Evolutionary conservation across 2,329 filamentous ascomycete species (phyloP).

Genomic region (Laburnicola sp.): DNA sequence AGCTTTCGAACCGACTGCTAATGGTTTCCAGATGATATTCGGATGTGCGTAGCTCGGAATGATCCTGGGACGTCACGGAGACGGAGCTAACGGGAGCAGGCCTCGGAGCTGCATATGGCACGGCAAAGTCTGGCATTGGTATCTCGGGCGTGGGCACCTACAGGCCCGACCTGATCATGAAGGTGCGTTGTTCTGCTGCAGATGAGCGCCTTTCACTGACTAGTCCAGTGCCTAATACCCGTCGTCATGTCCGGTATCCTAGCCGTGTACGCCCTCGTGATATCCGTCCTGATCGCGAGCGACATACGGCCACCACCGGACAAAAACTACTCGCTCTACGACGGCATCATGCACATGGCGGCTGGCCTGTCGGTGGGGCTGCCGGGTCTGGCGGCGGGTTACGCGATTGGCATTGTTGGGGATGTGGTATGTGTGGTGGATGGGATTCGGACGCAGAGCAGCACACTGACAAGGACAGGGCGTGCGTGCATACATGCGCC

Average conservation of each 20-base stretch:
- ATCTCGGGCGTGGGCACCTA: constrained; percentile 85
- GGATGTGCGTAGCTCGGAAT: constrained; percentile 63
- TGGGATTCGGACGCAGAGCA: not conserved
- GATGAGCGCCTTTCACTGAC: constrained; percentile 22
- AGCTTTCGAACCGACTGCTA: constrained; percentile 25
- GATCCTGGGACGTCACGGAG: not conserved
- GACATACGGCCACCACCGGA: constrained; percentile 75
- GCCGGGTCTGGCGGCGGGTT: constrained; percentile 46
- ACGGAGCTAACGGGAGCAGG: constrained; percentile 49
- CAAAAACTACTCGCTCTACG: constrained; percentile 79
- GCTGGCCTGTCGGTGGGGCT: constrained; percentile 77
- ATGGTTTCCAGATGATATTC: constrained; percentile 67
- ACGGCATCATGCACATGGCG: constrained; percentile 90
- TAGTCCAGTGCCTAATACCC: constrained; percentile 73
- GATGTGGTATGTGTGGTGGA: constrained; percentile 66
- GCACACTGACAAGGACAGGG: constrained; percentile 53
- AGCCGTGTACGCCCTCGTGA: constrained; percentile 95
- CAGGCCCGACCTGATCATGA: constrained; percentile 87
- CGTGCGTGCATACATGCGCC: constrained; percentile 93
- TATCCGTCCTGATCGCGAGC: constrained; percentile 92
- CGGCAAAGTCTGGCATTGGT: constrained; percentile 84
- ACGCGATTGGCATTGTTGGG: constrained; percentile 89
- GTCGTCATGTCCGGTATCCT: constrained; percentile 99
- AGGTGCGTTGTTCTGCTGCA: constrained; percentile 55
- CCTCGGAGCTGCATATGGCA: constrained; percentile 80